Base-by-base conservation (phyloP, 2,329 filamentous ascomycete genomes). In the Geosmithia morbida region DNA sequence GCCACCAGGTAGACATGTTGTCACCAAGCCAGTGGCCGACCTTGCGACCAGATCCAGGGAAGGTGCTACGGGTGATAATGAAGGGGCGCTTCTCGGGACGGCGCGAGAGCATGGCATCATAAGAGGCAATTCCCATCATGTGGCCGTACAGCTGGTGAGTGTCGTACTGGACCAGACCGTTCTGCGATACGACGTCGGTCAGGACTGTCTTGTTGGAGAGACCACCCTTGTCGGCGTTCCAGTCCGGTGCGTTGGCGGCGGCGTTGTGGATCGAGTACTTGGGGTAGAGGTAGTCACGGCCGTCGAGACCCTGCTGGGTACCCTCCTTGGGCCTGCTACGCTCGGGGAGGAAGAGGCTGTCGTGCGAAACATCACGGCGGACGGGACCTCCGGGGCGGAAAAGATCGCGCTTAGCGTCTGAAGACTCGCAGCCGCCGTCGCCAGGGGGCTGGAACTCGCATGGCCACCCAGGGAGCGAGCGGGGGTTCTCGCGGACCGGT, bases 1-100 rank as follows among this genome's bases (percentile, higher is more conserved):
- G 83, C 1, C 74, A 71, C 77, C 83, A 90, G 14, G 76, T 72
- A 2, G 80, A 82, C 17, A 69, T 66, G 57, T 88, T 89, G 60
- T 90, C 81, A 33, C 83, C 85, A 29, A 85, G 85, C 86, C 86
- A 94, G 62, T 92, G 86, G 1, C 85, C 86, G 1, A 85, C 81
- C 66, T 75, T 83, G 59, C 77, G 79, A 1, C 87, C 87, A 1
- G 78, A 78, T 2, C 87, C 86, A 10, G 85, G 74, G 57, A 90
- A 92, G 1, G 86, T 92, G 40, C 82, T 86, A 16, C 87, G 80
- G 0, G 83, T 85, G 56, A 94, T 87, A 57, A 94, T 84, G 63
- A 94, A 86, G 1, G 87, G 87, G 0, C 87, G 79, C 60, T 85
- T 84, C 14, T 66, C 70, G 0, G 83, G 78, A 50, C 78, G 77